phyloP scores from a whole-genome alignment of 2,329 filamentous ascomycete species.

The Drechmeria coniospora region DNA sequence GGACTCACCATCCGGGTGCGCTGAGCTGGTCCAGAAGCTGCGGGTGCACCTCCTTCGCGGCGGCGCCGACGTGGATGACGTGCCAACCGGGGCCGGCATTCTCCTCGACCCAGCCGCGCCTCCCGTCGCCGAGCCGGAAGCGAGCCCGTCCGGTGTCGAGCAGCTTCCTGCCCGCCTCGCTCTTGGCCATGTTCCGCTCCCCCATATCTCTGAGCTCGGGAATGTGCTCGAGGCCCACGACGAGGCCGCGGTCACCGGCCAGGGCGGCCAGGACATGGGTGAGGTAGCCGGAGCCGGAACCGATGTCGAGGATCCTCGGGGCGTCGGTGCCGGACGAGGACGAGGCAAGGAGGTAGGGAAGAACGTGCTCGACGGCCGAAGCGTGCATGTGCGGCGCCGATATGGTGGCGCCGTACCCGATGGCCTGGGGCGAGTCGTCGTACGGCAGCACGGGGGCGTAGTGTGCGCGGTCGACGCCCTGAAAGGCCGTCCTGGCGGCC shows the following conservation, averaged over 20 bases:
- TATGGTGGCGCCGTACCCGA: conserved; percentile 41
- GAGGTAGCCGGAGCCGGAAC: conserved; percentile 66
- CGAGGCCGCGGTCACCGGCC: conserved; percentile 34
- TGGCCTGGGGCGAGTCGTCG: conserved; percentile 37
- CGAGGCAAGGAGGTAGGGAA: conserved; percentile 28
- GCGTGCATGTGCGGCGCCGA: conserved; percentile 48
- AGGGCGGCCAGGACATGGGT: conserved; percentile 79
- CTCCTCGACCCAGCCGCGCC: conserved; percentile 42
- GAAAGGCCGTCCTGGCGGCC: conserved; percentile 65
- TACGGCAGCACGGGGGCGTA: conserved; percentile 64
- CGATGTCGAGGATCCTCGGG: conserved; percentile 54
- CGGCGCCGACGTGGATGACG: conserved; percentile 89
- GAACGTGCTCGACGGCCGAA: conserved; percentile 32
- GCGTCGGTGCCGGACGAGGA: conserved; percentile 18
- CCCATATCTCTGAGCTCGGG: conserved; percentile 45
- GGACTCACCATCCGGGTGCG: conserved; percentile 48
- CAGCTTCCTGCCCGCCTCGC: conserved; percentile 38
- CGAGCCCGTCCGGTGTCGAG: conserved; percentile 48
- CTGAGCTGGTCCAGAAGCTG: conserved; percentile 64
- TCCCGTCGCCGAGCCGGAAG: conserved; percentile 63
- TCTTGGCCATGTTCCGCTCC: conserved; percentile 50
- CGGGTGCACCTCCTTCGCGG: conserved; percentile 57
- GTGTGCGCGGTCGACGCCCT: conserved; percentile 76
- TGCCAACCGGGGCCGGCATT: conserved; percentile 53
- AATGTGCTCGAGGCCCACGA: conserved; percentile 67